Base-by-base conservation (phyloP, 2,329 filamentous ascomycete genomes). In the Fonsecaea pugnacius region DNA sequence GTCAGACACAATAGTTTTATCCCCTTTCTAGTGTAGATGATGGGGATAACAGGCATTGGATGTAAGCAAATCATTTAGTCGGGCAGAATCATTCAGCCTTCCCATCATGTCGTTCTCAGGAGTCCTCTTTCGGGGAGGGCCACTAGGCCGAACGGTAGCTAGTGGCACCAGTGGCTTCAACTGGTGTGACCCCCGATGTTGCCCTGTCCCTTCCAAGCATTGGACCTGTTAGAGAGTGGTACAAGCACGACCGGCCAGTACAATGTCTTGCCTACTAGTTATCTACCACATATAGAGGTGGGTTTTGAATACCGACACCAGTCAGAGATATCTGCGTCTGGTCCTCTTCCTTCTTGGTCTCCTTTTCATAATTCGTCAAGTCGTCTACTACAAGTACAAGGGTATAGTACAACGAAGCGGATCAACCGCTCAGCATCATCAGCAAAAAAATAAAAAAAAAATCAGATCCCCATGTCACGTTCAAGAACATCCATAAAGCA, bases 331-430 rank as follows among this genome's bases (percentile, higher is more conserved):
- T 10, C 1, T 5, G 8, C 9, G 24, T 27, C 18, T 24, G 18
- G 18, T 27, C 43, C 21, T 48, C 7, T 14, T 24, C 9, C 18
- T 48, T 48, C 43, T 24, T 27, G 5, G 24, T 27, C 43, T 12
- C 43, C 18, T 27, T 30, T 30, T 59, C 57, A 48, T 59, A 9
- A 51, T 38, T 59, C 57, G 38, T 59, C 56, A 55, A 54, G 58
- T 53, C 58, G 50, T 53, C 38, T 54, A 55, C 58, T 61, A 48
- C 12, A 46, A 43, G 24, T 62, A 56, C 53, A 62, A 9, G 38
- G 46, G 40, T 18, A 61, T 38, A n/a, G n/a, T 21, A 60, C 43
- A 52, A 12, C 9, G 43, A 48, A 48, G 18, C 43, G 43, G 14
- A 48, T 24, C 43, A 48, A 48, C 43, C 12, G n/a, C 43, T 12